phyloP scores from a whole-genome alignment of 2,329 filamentous ascomycete species.

The Chaetomium sp. region DNA sequence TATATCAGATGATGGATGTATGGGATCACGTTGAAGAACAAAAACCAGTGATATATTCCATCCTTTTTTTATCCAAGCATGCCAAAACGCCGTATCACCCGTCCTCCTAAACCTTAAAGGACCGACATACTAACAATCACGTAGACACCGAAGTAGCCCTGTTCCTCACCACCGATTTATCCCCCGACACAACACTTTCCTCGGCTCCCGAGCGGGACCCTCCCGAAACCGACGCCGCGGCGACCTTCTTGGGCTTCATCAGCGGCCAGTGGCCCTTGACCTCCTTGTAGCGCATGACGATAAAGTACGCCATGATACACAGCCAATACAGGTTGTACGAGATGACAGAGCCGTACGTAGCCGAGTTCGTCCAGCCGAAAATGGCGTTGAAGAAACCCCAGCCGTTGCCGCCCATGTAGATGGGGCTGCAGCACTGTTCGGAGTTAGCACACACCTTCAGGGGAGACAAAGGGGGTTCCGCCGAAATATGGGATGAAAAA shows the following conservation, averaged over 20 bases:
- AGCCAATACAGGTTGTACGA: slow-evolving; percentile 89
- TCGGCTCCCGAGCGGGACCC: too few species aligned
- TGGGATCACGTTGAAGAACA: too few species aligned
- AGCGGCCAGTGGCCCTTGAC: slow-evolving; percentile 44
- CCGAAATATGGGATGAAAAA: too few species aligned
- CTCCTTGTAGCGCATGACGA: slow-evolving; percentile 62
- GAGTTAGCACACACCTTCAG: slow-evolving; percentile 1
- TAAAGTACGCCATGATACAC: slow-evolving; percentile 57
- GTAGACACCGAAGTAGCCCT: too few species aligned
- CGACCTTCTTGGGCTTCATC: slow-evolving; percentile 25
- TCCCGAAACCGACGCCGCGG: too few species aligned
- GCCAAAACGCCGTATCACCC: too few species aligned
- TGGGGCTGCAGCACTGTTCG: slow-evolving; percentile 67
- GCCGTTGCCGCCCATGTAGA: slow-evolving; percentile 64
- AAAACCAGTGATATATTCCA: too few species aligned
- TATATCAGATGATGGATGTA: too few species aligned
- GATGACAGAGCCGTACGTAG: slow-evolving; percentile 79
- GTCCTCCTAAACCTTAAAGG: too few species aligned
- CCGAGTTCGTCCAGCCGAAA: slow-evolving; percentile 82
- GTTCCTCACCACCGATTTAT: neutral
- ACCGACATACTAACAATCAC: too few species aligned
- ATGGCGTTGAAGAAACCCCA: slow-evolving; percentile 87
- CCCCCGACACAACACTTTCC: neutral
- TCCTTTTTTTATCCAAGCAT: too few species aligned
- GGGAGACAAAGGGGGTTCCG: too few species aligned